phyloP scores from a whole-genome alignment of 1,284 basidiomycete species.

The Boletellus deceptivus region DNA sequence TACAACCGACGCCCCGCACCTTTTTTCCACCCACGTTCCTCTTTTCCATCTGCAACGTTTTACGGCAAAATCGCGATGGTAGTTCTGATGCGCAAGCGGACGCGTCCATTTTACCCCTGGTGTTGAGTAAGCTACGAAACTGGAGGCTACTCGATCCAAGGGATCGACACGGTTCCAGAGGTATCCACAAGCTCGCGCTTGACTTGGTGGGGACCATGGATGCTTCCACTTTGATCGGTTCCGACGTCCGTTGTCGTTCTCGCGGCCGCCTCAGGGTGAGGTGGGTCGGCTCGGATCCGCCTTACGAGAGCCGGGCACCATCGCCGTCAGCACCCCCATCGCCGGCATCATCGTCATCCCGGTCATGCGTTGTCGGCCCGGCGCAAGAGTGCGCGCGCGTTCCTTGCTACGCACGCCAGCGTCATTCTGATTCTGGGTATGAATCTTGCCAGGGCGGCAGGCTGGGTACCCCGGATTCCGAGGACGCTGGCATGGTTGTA shows the following conservation, averaged over 20 bases:
- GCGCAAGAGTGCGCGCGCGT: not conserved
- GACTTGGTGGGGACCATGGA: conserved; percentile 17
- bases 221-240: not conserved
- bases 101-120: conserved; percentile 20
- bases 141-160: conserved; percentile 25
- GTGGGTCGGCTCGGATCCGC: conserved; percentile 17
- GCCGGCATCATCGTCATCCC: conserved; percentile 3
- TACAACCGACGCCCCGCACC: not conserved
- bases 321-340: conserved; percentile 1
- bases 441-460: not conserved
- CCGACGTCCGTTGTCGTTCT: not conserved
- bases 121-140: conserved; percentile 21
- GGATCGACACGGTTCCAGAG: conserved; percentile 12
- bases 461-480: conserved; percentile 13
- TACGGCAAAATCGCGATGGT: conserved; percentile 2
- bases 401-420: conserved; percentile 1
- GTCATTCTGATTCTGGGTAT: conserved; percentile 1
- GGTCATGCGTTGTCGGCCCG: conserved; percentile 1
- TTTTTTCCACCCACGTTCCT: conserved; percentile 20
- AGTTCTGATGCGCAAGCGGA: not conserved
- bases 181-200: conserved; percentile 19
- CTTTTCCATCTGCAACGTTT: conserved; percentile 23
- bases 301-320: conserved; percentile 5
- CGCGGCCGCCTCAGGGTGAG: conserved; percentile 16
- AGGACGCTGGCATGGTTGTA: conserved; percentile 11